Evolutionary conservation across 2,329 filamentous ascomycete species (phyloP).

Genomic region (Colletotrichum phormii): DNA sequence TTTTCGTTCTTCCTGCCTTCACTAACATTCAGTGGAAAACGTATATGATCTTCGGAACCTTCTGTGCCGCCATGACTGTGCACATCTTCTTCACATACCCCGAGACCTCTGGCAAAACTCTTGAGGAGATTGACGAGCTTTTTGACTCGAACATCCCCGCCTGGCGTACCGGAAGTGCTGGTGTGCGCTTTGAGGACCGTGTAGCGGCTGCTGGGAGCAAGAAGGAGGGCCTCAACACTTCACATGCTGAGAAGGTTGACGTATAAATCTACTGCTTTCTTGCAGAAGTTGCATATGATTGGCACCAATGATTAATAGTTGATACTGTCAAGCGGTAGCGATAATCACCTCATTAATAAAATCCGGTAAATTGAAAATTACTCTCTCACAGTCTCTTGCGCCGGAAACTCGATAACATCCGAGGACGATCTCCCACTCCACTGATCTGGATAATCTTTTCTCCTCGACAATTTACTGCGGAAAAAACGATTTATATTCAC

Average conservation of each 20-base stretch:
- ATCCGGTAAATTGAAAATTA: not conserved
- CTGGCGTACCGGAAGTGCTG: slow-evolving; percentile 22
- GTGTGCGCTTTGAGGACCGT: slow-evolving; percentile 23
- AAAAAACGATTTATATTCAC: no score
- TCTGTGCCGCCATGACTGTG: slow-evolving; percentile 36
- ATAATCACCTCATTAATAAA: not conserved
- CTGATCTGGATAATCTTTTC: no score
- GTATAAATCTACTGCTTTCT: not conserved
- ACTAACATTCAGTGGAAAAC: slow-evolving; percentile 40
- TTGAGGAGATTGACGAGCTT: slow-evolving; percentile 40
- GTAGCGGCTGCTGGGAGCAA: slow-evolving; percentile 20
- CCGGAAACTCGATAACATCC: no score
- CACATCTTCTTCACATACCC: slow-evolving; percentile 43
- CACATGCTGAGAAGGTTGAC: slow-evolving; percentile 14
- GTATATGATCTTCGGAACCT: slow-evolving; percentile 40
- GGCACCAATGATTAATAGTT: no score
- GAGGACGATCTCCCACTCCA: no score
- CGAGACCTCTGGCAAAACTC: slow-evolving; percentile 43
- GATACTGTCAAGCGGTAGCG: not conserved
- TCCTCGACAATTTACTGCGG: no score
- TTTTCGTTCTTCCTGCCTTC: slow-evolving; percentile 55
- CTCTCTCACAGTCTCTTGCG: not conserved
- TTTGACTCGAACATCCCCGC: slow-evolving; percentile 34
- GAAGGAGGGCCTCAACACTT: not conserved
- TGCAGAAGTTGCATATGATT: not conserved